Base-by-base conservation (phyloP, 2,329 filamentous ascomycete genomes). In the Pyrenochaeta sp. region DNA sequence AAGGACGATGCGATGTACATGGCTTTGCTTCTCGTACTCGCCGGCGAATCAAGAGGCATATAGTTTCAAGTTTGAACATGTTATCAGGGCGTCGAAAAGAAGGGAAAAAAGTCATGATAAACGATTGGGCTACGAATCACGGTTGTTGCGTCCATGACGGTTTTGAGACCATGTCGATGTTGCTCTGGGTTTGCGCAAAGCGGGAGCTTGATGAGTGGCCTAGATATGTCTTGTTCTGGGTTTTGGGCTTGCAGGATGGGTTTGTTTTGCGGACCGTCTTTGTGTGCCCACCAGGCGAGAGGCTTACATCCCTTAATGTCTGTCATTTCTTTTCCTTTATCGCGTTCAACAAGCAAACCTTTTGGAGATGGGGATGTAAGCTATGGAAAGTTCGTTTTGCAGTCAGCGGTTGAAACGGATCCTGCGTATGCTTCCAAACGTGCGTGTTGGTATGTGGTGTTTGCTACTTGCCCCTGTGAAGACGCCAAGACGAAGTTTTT, bases 301-400 rank as follows among this genome's bases (percentile, higher is more conserved):
- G 57, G 51, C 51, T 52, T 51, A 41, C 49, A 54, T 55, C 56
- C 45, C 51, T 60, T 61, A 61, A 63, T 63, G 66, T 65, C 64
- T 63, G 64, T 67, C 64, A 52, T 66, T 66, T 66, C 61, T 60
- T 63, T 58, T 51, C 39, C 51, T 54, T 58, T 67, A 60, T 64
- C 53, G 59, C 58, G 62, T 64, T 65, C 53, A 60, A 62, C 45
- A 49, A 63, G 58, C 53, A 60, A 60, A 50, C 45, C 46, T 57
- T 58, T 60, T 45, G 51, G 57, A 55, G 51, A 54, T 56, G 43
- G 56, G 58, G 61, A 64, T 66, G 65, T 61, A 67, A 64, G 65
- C 60, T 66, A 54, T 23, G 43, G 46, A 50, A 44, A 50, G 51
- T 54, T 27, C 51, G 46, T 54, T 50, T 49, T 46, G 36, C 42